Base-by-base conservation (phyloP, 2,329 filamentous ascomycete genomes). In the Davidsoniella virescens region DNA sequence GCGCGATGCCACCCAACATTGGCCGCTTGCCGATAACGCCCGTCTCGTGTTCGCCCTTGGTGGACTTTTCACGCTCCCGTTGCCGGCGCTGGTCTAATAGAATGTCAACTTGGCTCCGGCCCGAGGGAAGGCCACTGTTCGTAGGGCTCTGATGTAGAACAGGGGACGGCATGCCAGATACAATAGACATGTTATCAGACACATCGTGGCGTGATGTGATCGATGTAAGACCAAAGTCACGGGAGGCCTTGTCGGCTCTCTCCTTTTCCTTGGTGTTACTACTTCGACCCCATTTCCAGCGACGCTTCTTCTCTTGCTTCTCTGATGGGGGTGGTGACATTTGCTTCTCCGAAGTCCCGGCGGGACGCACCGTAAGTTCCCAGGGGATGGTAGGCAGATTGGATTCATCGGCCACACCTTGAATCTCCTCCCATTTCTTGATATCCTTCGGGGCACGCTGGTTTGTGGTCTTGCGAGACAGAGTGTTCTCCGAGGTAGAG, bases 1-100 rank as follows among this genome's bases (percentile, higher is more conserved):
- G 73, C 0, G 84, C 82, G 23, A 87, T 75, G 0, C 82, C 80
- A 17, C 76, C 77, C 5, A 83, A 69, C 43, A 78, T 78, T 0
- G 82, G 80, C 2, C 83, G 68, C 58, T 80, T 82, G 4, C 75
- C 75, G 0, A 71, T 69, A 3, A 71, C 67, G 0, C 72, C 74
- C 0, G 75, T 67, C 54, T 70, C 63, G 42, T 72, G 63, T 0
- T 62, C 58, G 45, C 66, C 66, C 26, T 67, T 58, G 0, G 68
- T 64, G 7, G 52, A 47, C 47, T 49, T 52, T 20, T 52, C 51
- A 18, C 42, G 38, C 40, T 53, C 52, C 9, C 48, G 43, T 20
- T 25, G 17, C 23, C 40, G 43, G 14, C 52, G 43, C 26, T 53
- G 47, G 10, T 44, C 44, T 16, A 53, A 25, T 12, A 53, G 44